Base-by-base conservation (phyloP, 768 basidiomycete genomes). In the Ephemerocybe angulata region DNA sequence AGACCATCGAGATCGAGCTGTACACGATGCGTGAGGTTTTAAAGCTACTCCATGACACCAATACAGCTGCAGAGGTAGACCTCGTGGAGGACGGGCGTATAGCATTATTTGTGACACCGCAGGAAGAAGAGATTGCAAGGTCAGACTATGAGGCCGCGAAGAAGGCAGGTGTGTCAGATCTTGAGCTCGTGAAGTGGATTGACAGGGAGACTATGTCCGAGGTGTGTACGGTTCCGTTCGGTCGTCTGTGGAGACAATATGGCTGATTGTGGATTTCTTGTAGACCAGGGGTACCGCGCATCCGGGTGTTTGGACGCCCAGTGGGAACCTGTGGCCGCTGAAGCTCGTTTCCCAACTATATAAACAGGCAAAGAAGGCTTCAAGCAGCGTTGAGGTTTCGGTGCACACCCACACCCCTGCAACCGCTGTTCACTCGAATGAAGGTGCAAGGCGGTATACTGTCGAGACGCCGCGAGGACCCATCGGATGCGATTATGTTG, bases 321-420 rank as follows among this genome's bases (percentile, higher is more conserved):
- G 78, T 0, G 68, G 84, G 63, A 93, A 90, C 59, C 68, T 92
- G 25, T 93, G 85, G 84, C 89, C 88, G 0, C 78, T 85, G 62
- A 94, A 93, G 62, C 76, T 91, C n/a, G 88, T 90, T 50, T 84
- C 87, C 1, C 72, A 80, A 42, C 67, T 90, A 7, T 90, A 79
- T 61, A 25, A 24, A 52, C 44, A 50, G 17, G 38, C 59, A 6
- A 31, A 44, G 31, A 25, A 2, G 22, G 11, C 52, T 19, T 63
- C 71, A 1, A 58, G 59, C 2, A 61, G 60, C 7, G 67, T 82
- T 51, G 61, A 76, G 6, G 72, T 94, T 12, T 60, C 62, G 0
- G 69, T 94, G 15, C 86, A 90, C 65, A 93, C 92, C 0, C 79
- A 79, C 58, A 90, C 91, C 0, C 86, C 88, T 0, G 90, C 85